phyloP scores from a whole-genome alignment of 805 yeast genomes.

The Kluyveromyces lactis region DNA sequence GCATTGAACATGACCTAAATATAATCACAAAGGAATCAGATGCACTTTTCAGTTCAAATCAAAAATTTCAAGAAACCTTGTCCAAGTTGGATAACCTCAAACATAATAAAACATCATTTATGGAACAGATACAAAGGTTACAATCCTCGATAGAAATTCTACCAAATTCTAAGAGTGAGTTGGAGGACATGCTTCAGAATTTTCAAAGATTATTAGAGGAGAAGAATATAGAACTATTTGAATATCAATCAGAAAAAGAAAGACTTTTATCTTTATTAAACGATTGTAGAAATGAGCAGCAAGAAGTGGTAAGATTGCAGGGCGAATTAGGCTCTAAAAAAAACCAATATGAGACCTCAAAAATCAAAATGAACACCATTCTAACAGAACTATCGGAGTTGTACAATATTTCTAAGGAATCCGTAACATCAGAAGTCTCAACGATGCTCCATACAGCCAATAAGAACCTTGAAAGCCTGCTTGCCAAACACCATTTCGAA shows the following conservation, averaged over 20 bases:
- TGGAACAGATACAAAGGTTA: conserved; percentile 46
- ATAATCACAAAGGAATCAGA: conserved; percentile 52
- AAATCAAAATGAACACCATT: conserved; percentile 13
- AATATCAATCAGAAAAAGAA: conserved; percentile 18
- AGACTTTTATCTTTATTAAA: conserved; percentile 19
- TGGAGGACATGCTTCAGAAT: conserved; percentile 34
- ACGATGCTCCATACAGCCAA: conserved; percentile 1
- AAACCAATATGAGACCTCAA: conserved; percentile 17
- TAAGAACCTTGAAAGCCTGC: conserved; percentile 8
- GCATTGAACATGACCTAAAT: conserved; percentile 42
- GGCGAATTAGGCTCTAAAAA: conserved; percentile 48
- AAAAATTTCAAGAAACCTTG: conserved; percentile 67
- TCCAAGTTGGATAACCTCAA: conserved; percentile 52
- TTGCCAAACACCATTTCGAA: conserved; percentile 9
- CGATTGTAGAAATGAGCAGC: conserved; percentile 27
- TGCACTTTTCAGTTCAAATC: conserved; percentile 62
- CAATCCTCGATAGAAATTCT: conserved; percentile 16
- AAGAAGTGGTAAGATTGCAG: conserved; percentile 36
- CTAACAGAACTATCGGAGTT: conserved; percentile 2
- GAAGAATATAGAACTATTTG: conserved; percentile 24
- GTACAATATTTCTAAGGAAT: conserved; percentile 1
- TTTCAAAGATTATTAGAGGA: conserved; percentile 30
- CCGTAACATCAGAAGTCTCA: conserved; percentile 1
- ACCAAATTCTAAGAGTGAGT: conserved; percentile 29
- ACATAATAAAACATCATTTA: conserved; percentile 37